Evolutionary conservation across 768 basidiomycete genomes (phyloP), one percentile per base, ranked within the genome.

Genomic region (Boletus rubescentipes): DNA sequence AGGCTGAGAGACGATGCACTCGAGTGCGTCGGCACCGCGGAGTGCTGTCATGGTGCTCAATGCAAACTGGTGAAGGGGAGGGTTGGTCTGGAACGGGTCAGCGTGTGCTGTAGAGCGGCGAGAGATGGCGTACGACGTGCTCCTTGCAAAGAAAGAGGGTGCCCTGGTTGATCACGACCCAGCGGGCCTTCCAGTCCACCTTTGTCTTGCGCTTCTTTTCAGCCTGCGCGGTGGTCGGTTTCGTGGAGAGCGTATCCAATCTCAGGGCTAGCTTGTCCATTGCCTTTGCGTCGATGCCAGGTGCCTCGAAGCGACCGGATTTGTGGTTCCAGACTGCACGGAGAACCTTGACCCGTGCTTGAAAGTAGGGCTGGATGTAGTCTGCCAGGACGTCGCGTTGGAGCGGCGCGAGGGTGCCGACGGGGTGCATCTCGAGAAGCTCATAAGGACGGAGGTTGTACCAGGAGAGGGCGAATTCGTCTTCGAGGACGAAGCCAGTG

Each of bases 401-500:
- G 0, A 87, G 73, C 4, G 65, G 65, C 3, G 78, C 72, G 37
- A 82, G 57, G 30, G 67, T 66, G 32, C 72, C 72, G 10, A 61
- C 52, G 8, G 76, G 74, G 53, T 91, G 87, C 16, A 91, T 66
- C 61, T 91, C 89, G 20, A 91, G 75, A 3, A 91, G 76, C 59
- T 91, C 89, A 57, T 83, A 74, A 0, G 85, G 79, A 8, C 74
- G 70, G 20, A 90, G 61, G 37, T 78, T 72, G 61, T 88, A 89
- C 78, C 83, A 86, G 0, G 78, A 70, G 23, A 81, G 63, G 10
- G 73, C 57, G 41, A 78, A 79, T 20, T 86, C 82, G 62, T 89
- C 87, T 61, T 91, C 85, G 30, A 91, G 78, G 14, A 87, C 69
- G 58, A 86, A 79, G 4, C 86, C 86, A 0, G 87, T 87, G 3